Evolutionary conservation across 2,329 filamentous ascomycete genomes (phyloP).

Genomic region (Pseudovirgaria hyperparasitica): DNA sequence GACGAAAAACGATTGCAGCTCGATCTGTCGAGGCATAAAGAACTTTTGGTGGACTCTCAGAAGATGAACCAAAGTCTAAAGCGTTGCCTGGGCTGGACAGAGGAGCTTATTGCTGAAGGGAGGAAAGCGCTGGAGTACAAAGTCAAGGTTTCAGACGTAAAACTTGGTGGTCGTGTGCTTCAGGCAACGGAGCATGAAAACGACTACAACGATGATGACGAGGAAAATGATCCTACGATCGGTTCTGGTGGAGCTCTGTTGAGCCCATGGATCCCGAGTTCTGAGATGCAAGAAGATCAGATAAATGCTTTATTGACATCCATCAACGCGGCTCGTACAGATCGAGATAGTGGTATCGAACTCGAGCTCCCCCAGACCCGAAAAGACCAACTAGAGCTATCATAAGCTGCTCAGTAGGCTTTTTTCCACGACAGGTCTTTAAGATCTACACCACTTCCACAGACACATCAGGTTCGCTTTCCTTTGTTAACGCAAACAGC

Average conservation of each 20-base stretch:
- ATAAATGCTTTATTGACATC: slow-evolving; percentile 8
- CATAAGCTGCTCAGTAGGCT: too few relatives aligned
- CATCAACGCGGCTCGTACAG: slow-evolving; percentile 11
- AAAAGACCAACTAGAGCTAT: too few relatives aligned
- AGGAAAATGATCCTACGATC: slow-evolving; percentile 44
- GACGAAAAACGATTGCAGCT: slow-evolving; percentile 76
- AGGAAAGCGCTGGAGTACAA: slow-evolving; percentile 76
- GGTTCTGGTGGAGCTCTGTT: slow-evolving; percentile 17
- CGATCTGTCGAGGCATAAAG: slow-evolving; percentile 78
- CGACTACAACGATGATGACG: too few relatives aligned
- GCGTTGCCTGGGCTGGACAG: slow-evolving; percentile 77
- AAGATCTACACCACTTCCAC: too few relatives aligned
- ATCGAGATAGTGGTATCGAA: slow-evolving; percentile 26
- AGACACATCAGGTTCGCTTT: too few relatives aligned
- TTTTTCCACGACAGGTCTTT: too few relatives aligned
- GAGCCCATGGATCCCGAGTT: slow-evolving; percentile 24
- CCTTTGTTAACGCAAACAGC: too few relatives aligned
- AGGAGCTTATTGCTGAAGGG: slow-evolving; percentile 79
- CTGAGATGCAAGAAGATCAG: slow-evolving; percentile 11
- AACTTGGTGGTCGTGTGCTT: slow-evolving; percentile 70
- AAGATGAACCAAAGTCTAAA: slow-evolving; percentile 93
- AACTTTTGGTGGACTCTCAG: slow-evolving; percentile 78
- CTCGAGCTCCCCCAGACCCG: too few relatives aligned
- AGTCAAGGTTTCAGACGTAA: slow-evolving; percentile 66
- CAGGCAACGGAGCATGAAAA: too few relatives aligned